Evolutionary conservation across 2,329 filamentous ascomycete species (phyloP).

Genomic region (Colletotrichum sp.): DNA sequence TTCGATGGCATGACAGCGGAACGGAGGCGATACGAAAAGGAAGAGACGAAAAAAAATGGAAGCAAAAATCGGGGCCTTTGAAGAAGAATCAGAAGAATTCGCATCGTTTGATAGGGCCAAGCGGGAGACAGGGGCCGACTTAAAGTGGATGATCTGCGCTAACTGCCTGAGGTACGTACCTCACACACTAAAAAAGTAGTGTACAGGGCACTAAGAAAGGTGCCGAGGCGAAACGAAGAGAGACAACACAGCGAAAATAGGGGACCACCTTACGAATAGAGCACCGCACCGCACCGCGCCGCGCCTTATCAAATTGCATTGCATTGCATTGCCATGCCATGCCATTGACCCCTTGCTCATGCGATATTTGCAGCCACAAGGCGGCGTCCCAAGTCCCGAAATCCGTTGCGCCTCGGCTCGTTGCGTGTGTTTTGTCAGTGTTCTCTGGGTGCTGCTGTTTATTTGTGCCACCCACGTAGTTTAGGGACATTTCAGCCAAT

Average conservation of each 20-base stretch:
- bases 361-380: neutral
- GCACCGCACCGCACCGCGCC: neutral
- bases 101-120: neutral
- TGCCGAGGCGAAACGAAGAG: conserved; percentile 6
- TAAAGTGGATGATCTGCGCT: conserved; percentile 9
- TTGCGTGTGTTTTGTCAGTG: neutral
- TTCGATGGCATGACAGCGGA: neutral
- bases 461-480: conserved; percentile 3
- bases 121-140: neutral
- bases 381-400: conserved; percentile 3
- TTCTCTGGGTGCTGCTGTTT: neutral
- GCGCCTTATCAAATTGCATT: neutral
- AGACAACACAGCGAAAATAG: neutral
- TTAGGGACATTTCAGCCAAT: neutral
- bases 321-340: neutral
- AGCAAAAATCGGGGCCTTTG: conserved; percentile 3
- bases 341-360: neutral
- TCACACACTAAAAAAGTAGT: neutral
- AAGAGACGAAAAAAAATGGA: neutral
- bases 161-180: neutral
- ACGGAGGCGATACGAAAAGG: neutral
- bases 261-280: neutral
- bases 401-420: conserved; percentile 15
- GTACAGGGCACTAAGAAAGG: neutral
- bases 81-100: neutral